phyloP scores from a whole-genome alignment of 1,139 yeast genomes.

The Yamadazyma trypodendri region DNA sequence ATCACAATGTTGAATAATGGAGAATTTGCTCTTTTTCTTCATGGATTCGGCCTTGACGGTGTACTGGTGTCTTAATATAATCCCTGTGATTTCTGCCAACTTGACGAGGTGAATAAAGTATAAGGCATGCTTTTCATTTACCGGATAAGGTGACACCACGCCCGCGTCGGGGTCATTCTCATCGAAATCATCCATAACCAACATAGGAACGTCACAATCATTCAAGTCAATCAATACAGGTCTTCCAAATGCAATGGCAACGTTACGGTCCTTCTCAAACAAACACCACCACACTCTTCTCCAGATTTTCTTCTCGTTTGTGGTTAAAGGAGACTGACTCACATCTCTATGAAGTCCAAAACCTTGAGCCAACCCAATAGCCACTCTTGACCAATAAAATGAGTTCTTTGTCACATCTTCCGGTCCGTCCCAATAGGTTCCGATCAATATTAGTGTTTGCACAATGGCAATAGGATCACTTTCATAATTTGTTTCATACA shows the following conservation, averaged over 20 bases:
- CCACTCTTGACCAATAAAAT: slow-evolving; percentile 76
- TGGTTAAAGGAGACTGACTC: slow-evolving; percentile 30
- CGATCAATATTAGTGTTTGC: slow-evolving; percentile 63
- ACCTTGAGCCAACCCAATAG: slow-evolving; percentile 74
- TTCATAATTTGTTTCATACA: slow-evolving; percentile 74
- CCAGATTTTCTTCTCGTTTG: slow-evolving; percentile 56
- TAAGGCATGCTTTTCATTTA: slow-evolving; percentile 48
- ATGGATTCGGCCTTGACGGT: slow-evolving; percentile 65
- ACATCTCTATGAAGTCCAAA: slow-evolving; percentile 70
- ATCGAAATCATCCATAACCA: slow-evolving; percentile 61
- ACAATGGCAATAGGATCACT: slow-evolving; percentile 65
- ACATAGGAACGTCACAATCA: slow-evolving; percentile 78
- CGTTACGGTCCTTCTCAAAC: slow-evolving; percentile 68
- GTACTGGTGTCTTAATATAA: slow-evolving; percentile 69
- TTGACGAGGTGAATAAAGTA: slow-evolving; percentile 66
- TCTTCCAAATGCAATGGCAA: slow-evolving; percentile 76
- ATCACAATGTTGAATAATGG: slow-evolving; percentile 71
- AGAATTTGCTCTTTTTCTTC: slow-evolving; percentile 46
- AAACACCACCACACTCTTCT: slow-evolving; percentile 81
- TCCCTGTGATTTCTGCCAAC: slow-evolving; percentile 72
- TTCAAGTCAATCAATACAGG: slow-evolving; percentile 69
- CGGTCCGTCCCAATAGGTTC: slow-evolving; percentile 77
- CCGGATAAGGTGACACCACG: slow-evolving; percentile 44
- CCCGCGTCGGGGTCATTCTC: slow-evolving; percentile 53
- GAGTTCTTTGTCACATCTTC: slow-evolving; percentile 75